A percentile compares a stretch with the other conserved stretches of the same genome.
These are phyloP conservation scores for Pontederia crassipes DNA, from an alignment of 176 grass and related monocot genomes.

Conservation along the genomic window DNA sequence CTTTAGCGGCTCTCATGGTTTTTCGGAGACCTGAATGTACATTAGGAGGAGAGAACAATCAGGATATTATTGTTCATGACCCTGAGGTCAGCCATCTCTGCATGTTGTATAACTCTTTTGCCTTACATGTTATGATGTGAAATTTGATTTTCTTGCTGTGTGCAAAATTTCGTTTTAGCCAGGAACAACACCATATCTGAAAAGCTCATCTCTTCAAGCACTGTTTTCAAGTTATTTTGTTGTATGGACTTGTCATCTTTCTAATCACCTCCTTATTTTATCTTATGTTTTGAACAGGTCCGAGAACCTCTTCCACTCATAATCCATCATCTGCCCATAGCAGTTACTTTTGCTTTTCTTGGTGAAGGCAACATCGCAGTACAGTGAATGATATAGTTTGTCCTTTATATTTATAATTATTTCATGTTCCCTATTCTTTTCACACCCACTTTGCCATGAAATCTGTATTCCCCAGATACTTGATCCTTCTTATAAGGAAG, in stretches of 20 bases:
- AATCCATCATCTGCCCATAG: conserved; percentile 86
- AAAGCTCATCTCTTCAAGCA: too few relatives aligned
- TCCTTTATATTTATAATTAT: not conserved
- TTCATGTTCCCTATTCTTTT: not conserved
- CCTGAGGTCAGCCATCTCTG: conserved; percentile 29
- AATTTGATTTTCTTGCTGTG: too few relatives aligned
- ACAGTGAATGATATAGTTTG: conserved; percentile 8
- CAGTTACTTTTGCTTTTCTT: conserved; percentile 95
- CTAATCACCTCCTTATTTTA: not conserved
- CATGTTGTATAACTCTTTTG: too few relatives aligned
- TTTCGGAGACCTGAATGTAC: conserved; percentile 84
- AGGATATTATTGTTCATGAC: conserved; percentile 72
- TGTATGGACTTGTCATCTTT: not conserved
- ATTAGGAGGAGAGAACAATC: conserved; percentile 65
- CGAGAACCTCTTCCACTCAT: conserved; percentile 77
- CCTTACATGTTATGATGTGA: too few relatives aligned
- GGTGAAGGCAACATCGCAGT: conserved; percentile 75
- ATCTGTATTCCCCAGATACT: conserved; percentile 43
- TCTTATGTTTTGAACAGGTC: conserved; percentile 47
- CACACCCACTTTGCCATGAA: not conserved
- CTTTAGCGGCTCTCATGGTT: conserved; percentile 71
- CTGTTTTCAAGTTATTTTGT: too few relatives aligned
- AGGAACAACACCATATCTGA: too few relatives aligned
- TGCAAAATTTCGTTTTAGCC: too few relatives aligned
- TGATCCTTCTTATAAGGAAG: conserved; percentile 96